phyloP scores from a whole-genome alignment of 2,329 filamentous ascomycete species.

The Aspergillus sp. region DNA sequence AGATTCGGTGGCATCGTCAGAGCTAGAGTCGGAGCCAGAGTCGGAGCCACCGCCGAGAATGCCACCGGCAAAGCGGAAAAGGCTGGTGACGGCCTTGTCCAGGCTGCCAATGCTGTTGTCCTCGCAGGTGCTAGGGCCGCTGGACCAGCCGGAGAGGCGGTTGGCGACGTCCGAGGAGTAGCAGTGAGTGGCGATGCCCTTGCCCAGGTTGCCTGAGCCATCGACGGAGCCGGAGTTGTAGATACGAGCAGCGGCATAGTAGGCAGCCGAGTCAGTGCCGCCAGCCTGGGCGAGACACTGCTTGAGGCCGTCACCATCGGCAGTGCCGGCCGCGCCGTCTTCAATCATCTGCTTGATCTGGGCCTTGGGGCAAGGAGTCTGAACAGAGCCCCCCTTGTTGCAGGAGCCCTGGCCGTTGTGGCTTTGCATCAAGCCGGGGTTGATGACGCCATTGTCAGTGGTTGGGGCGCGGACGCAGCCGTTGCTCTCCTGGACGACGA shows the following conservation, averaged over 20 bases:
- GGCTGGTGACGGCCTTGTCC: slow-evolving; percentile 12
- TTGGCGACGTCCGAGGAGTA: slow-evolving; percentile 31
- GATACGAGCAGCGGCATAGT: slow-evolving; percentile 37
- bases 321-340: slow-evolving; percentile 40
- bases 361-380: slow-evolving; percentile 25
- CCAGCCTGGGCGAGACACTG: slow-evolving; percentile 30
- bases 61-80: slow-evolving; percentile 3
- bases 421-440: slow-evolving; percentile 43
- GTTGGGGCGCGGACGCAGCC: slow-evolving; percentile 47
- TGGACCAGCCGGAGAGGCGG: slow-evolving; percentile 27
- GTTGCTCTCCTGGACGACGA: slow-evolving; percentile 48
- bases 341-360: slow-evolving; percentile 40
- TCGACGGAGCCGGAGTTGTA: slow-evolving; percentile 45
- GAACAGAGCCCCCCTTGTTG: slow-evolving; percentile 25
- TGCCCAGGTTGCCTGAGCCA: slow-evolving; percentile 31
- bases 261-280: slow-evolving; percentile 23
- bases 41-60: neutral
- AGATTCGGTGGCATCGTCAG: neutral
- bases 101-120: slow-evolving; percentile 16
- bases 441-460: slow-evolving; percentile 42
- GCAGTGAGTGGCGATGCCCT: slow-evolving; percentile 28
- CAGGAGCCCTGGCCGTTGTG: slow-evolving; percentile 34
- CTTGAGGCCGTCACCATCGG: slow-evolving; percentile 35
- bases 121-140: slow-evolving; percentile 21
- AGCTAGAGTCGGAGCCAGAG: neutral